Conservation (phyloP, 2,329 filamentous ascomycete species). For the Boeremia lycopersici region DNA sequence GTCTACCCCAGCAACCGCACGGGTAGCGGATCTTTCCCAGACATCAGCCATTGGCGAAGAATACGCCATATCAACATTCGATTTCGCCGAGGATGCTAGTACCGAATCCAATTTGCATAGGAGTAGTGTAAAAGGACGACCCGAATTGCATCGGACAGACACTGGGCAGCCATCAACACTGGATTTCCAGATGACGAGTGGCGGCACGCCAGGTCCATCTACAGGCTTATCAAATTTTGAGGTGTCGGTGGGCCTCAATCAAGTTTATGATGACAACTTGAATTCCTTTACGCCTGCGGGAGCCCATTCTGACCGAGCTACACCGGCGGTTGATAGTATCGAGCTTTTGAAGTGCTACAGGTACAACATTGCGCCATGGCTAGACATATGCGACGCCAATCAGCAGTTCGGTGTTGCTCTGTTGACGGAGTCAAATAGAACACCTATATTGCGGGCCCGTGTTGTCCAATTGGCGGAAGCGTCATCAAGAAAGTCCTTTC, state of each 20-base stretch:
- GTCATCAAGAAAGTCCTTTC: neutral
- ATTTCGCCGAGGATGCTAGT: neutral
- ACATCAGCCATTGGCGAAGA: neutral
- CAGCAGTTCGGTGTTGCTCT: constrained; percentile 60
- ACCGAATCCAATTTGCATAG: neutral
- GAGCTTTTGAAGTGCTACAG: constrained; percentile 55
- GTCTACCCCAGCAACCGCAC: neutral
- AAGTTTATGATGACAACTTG: neutral
- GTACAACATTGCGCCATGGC: constrained; percentile 60
- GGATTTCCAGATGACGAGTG: neutral
- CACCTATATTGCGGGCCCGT: constrained; percentile 47
- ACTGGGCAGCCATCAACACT: neutral
- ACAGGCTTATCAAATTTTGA: neutral
- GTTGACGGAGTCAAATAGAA: constrained; percentile 54
- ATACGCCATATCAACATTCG: neutral
- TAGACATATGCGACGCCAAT: constrained; percentile 63
- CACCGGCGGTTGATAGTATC: constrained; percentile 27
- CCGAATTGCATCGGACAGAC: neutral
- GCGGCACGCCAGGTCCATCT: neutral
- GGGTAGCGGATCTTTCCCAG: neutral
- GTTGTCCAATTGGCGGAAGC: neutral
- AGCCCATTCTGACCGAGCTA: neutral
- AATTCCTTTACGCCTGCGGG: neutral
- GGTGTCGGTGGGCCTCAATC: neutral
- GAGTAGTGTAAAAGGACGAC: neutral